phyloP scores from a whole-genome alignment of 768 basidiomycete genomes.

The Trametes sanguinea region DNA sequence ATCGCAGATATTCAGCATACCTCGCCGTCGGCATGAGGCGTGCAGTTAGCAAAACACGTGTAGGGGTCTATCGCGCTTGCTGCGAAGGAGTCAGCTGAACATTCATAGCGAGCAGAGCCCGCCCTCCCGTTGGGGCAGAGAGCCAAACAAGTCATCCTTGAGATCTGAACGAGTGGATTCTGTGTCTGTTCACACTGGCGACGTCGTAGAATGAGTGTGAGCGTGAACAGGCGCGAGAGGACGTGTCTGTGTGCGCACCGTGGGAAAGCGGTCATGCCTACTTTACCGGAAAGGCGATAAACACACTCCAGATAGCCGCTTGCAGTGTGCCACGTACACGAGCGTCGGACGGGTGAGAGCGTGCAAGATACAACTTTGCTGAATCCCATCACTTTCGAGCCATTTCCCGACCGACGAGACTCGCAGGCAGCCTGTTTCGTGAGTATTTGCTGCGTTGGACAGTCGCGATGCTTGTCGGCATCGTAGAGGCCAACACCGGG shows the following conservation, averaged over 20 bases:
- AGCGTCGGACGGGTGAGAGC: slow-evolving; percentile 11
- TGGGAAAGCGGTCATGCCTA: not conserved
- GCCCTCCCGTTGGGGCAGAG: not conserved
- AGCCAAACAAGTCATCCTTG: not conserved
- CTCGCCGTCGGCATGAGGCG: slow-evolving; percentile 24
- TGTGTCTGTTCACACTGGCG: not conserved
- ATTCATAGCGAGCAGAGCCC: not conserved
- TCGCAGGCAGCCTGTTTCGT: slow-evolving; percentile 21
- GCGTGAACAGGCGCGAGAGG: not conserved
- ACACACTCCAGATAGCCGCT: slow-evolving; percentile 5
- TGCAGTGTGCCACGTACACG: slow-evolving; percentile 13
- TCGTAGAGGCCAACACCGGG: slow-evolving; percentile 22
- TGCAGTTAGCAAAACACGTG: slow-evolving; percentile 24
- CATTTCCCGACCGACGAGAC: slow-evolving; percentile 9
- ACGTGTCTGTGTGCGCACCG: not conserved
- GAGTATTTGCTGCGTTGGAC: slow-evolving; percentile 13
- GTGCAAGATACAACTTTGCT: not conserved
- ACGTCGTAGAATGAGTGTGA: not conserved
- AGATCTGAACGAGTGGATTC: no score
- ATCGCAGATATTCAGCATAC: slow-evolving; percentile 3
- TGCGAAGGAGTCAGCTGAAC: slow-evolving; percentile 2
- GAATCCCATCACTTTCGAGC: slow-evolving; percentile 6
- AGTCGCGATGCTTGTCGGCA: slow-evolving; percentile 21
- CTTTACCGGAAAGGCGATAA: not conserved
- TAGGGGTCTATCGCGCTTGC: slow-evolving; percentile 5